Evolutionary conservation across 805 yeast species (phyloP).

Genomic region (Candida wancherniae): DNA sequence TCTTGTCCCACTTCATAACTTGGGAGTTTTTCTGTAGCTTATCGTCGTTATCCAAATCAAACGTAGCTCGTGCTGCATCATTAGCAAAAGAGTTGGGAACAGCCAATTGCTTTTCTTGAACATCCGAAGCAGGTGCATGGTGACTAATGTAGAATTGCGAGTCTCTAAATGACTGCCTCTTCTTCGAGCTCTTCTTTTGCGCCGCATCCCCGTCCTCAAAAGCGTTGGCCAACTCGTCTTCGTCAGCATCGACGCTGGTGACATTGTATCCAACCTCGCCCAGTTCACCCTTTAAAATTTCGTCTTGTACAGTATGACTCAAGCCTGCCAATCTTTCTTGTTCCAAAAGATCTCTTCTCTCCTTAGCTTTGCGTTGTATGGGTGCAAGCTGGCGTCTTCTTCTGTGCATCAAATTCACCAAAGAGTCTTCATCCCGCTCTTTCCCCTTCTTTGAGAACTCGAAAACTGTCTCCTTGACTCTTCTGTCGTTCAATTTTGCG

Average conservation of each 20-base stretch:
- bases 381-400: conserved; percentile 87
- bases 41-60: conserved; percentile 77
- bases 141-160: conserved; percentile 79
- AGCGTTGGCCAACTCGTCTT: conserved; percentile 42
- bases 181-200: conserved; percentile 23
- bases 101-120: conserved; percentile 76
- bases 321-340: conserved; percentile 74
- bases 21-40: conserved; percentile 65
- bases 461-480: conserved; percentile 84
- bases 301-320: conserved; percentile 69
- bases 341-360: conserved; percentile 61
- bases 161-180: conserved; percentile 61
- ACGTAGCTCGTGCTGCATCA: conserved; percentile 81
- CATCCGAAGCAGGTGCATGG: conserved; percentile 73
- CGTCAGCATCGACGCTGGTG: conserved; percentile 37
- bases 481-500: conserved; percentile 63
- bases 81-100: conserved; percentile 61
- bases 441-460: conserved; percentile 61
- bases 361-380: conserved; percentile 72
- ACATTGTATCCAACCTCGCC: conserved; percentile 46
- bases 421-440: conserved; percentile 54
- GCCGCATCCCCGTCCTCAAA: conserved; percentile 51
- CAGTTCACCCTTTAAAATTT: conserved; percentile 50
- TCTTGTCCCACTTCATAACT: conserved; percentile 86
- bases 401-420: conserved; percentile 78